Evolutionary conservation across 805 yeast genomes (phyloP), one percentile per base, ranked within the genome.

Genomic region (Clavispora fructus): DNA sequence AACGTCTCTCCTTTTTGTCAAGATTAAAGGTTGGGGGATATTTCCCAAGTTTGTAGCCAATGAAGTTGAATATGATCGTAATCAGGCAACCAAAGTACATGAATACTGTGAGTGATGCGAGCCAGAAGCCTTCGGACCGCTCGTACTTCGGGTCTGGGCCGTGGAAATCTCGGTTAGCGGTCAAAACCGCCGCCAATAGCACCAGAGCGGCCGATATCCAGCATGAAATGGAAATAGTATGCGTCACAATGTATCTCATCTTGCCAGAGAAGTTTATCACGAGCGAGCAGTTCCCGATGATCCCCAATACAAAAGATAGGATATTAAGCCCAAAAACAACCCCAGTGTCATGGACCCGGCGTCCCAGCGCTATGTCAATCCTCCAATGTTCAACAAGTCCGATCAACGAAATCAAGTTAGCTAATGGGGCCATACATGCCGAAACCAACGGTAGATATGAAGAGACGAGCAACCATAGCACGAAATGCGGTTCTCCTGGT

Each of bases 361-460:
- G 37, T 0, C 65, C 63, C 0, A 61, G 52, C 4, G 51, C 52
- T 3, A 52, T 58, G 23, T 62, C 59, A 6, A 58, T 39, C 43
- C 83, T 62, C 96, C 96, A 88, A 41, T 75, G 71, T 46, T 85
- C 83, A 0, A 82, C 80, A 13, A 87, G 71, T 6, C 91, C 87
- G 1, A 85, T 81, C 6, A 86, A 69, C 0, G 92, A 84, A 37
- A 82, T 74, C 73, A 86, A 76, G 54, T 87, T 87, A 7, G 92
- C 82, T 26, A 88, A 55, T 0, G 96, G 95, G 0, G 94, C 95
- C 32, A 83, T 56, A 53, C 92, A 85, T 4, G 92, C 89, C 1
- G 91, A 82, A 7, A 84, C 60, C 25, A 88, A 73, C 0, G 96
- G 96, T 52, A 87, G 75, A 53, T 82, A 82, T 2, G 85, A 75